Evolutionary conservation across 2,329 filamentous ascomycete species (phyloP), one percentile per base, ranked within the genome.

Genomic region (Ophiostoma angusticollis): DNA sequence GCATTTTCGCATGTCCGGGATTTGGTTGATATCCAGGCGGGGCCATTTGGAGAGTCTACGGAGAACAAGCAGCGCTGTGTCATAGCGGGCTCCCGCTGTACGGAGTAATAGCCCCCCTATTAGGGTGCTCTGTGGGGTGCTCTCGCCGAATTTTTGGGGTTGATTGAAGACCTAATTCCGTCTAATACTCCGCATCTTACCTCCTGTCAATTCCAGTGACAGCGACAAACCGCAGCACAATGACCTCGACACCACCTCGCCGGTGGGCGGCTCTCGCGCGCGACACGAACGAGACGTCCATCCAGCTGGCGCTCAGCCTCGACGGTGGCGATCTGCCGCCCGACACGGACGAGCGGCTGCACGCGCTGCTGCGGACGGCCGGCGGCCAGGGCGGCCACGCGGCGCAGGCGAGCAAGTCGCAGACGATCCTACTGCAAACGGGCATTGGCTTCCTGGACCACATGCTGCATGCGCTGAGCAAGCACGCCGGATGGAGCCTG

Each of bases 381-480:
- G 18, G 18, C 29, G 73, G 43, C 44, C 60, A 67, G 47, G 61
- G 60, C 25, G 68, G 69, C 41, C 91, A 98, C 58, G 89, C 91
- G 22, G 79, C 80, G 1, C 89, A 98, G 62, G 68, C 77, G 47
- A 89, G 83, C 50, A 78, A 80, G 50, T 83, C 79, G 30, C 91
- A 96, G 61, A 78, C 76, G 44, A 95, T 96, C 57, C 76, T 76
- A 55, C 71, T 96, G 49, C 79, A 84, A 68, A 94, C 89, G 0
- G 91, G 91, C 48, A 93, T 98, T 59, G 91, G 91, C 43, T 98
- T 98, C 63, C 70, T 98, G 41, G 91, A 98, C 65, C 91, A 98
- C 68, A 96, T 98, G 89, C 72, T 96, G 36, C 91, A 98, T 62
- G 91, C 91, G 6, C 72, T 96, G 40, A 84, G 91, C 36, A 96